These are phyloP conservation scores for Geotrichum australiense DNA, from an alignment of 1,139 yeast species.

Conservation along the genomic window DNA sequence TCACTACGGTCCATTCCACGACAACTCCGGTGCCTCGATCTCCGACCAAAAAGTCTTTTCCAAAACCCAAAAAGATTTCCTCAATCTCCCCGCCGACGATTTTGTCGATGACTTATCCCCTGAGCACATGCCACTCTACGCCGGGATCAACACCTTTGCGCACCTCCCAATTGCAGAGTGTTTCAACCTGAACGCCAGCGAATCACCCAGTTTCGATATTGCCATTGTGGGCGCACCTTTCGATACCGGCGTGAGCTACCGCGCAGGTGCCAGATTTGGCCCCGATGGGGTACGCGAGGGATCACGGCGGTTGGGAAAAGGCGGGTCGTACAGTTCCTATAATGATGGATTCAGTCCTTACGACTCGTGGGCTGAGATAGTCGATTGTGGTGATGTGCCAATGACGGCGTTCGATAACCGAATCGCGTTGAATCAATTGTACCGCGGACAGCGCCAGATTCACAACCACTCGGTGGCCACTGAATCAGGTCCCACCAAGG, in stretches of 20 bases:
- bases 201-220: conserved; percentile 45
- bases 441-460: conserved; percentile 51
- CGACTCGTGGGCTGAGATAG: conserved; percentile 44
- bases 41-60: conserved; percentile 4
- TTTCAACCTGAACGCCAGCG: conserved; percentile 37
- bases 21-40: too few species aligned
- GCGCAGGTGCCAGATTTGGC: conserved; percentile 76
- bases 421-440: conserved; percentile 66
- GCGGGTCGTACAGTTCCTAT: conserved; percentile 39
- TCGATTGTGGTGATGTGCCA: conserved; percentile 78
- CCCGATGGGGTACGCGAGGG: conserved; percentile 69
- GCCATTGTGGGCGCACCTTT: conserved; percentile 73
- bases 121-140: conserved; percentile 13
- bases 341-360: conserved; percentile 62
- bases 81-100: conserved; percentile 17
- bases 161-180: conserved; percentile 58
- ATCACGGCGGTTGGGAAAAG: conserved; percentile 45
- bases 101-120: conserved; percentile 16
- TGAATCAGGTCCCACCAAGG: conserved; percentile 27
- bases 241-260: conserved; percentile 66
- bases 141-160: conserved; percentile 66
- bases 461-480: conserved; percentile 63
- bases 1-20: conserved; percentile 1
- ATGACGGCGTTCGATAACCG: conserved; percentile 74
- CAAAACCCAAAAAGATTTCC: conserved; percentile 2